Evolutionary conservation across 345 rosid genomes (phyloP), one percentile per base, ranked within the genome.

Genomic region (Ceriops tagal): DNA sequence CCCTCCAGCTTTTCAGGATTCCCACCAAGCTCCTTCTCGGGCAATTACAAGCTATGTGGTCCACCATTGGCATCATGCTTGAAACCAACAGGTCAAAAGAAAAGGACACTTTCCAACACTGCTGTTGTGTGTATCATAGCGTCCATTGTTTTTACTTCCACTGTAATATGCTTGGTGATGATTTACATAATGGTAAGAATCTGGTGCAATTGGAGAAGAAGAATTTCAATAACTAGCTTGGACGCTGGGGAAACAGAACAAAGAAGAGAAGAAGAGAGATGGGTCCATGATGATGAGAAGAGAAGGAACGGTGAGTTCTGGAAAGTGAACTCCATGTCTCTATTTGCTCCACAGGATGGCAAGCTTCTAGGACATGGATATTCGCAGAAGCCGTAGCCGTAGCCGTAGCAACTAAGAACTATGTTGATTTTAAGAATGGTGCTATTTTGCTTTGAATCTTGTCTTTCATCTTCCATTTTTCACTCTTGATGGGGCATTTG

Each of bases 151-250:
- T 85, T 82, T 58, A 81, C 82, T 15, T 84, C 96, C 22, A 71
- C 89, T 4, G 37, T 84, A 56, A 80, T 89, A 76, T 89, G 96
- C 77, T 55, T 79, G 71, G 72, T 73, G 71, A 77, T 89, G 90
- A 53, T 89, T 62, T 89, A 85, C 63, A 76, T 83, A 31, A 89
- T 89, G 90, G 69, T 85, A 8, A 85, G 85, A 77, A 86, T 89
- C 46, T 87, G 96, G 90, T 76, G 78, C 55, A 86, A 84, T 6
- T 84, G 88, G 92, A 79, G 86, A 69, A 73, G 70, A 71, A 73
- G 70, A 71, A 85, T 83, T 26, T 65, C 75, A 16, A 68, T 84
- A 56, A 77, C 82, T 32, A 85, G 69, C 60, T 75, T 78, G 39
- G 83, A 77, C 7, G 78, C 32, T 1, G 65, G 72, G 16, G 65